A percentile compares a stretch with the other conserved stretches of the same genome.
These are phyloP conservation scores for Dendrobium chrysotoxum DNA, from an alignment of 106 monocot genomes.

Conservation along the genomic window DNA sequence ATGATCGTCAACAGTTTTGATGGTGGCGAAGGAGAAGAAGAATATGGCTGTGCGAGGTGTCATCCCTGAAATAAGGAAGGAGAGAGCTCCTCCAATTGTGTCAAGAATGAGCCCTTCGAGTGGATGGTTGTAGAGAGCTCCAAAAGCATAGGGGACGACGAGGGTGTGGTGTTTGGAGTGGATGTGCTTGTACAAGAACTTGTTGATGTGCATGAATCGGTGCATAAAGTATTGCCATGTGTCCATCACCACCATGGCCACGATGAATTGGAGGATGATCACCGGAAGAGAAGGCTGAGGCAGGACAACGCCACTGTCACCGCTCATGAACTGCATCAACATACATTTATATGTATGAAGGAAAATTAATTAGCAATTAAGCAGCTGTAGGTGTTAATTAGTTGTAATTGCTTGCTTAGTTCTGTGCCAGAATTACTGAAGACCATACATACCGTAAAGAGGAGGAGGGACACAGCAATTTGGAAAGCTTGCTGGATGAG, in stretches of 20 bases:
- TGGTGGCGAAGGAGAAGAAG: slow-evolving; percentile 18
- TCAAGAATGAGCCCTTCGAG: slow-evolving; percentile 12
- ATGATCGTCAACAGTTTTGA: slow-evolving; percentile 16
- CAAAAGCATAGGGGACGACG: slow-evolving; percentile 14
- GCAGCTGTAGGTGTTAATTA: no score
- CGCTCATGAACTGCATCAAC: no score
- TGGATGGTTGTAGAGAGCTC: slow-evolving; percentile 16
- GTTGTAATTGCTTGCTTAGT: no score
- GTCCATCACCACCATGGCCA: slow-evolving; percentile 32
- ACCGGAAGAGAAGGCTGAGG: neutral
- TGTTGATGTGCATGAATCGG: slow-evolving; percentile 29
- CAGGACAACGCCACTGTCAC: no score
- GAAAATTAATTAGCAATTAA: no score
- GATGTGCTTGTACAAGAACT: slow-evolving; percentile 32
- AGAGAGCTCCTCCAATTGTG: slow-evolving; percentile 13
- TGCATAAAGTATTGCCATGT: slow-evolving; percentile 33
- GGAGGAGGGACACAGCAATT: slow-evolving; percentile 38
- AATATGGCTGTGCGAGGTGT: slow-evolving; percentile 13
- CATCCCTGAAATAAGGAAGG: slow-evolving; percentile 15
- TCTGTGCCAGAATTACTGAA: no score
- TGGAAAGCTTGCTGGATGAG: slow-evolving; percentile 68
- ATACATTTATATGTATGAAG: no score
- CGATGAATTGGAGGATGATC: slow-evolving; percentile 12
- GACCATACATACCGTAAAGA: slow-evolving; percentile 37
- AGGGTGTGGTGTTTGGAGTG: slow-evolving; percentile 27